Evolutionary conservation across 768 basidiomycete species (phyloP).

Genomic region (Suillus bovinus): DNA sequence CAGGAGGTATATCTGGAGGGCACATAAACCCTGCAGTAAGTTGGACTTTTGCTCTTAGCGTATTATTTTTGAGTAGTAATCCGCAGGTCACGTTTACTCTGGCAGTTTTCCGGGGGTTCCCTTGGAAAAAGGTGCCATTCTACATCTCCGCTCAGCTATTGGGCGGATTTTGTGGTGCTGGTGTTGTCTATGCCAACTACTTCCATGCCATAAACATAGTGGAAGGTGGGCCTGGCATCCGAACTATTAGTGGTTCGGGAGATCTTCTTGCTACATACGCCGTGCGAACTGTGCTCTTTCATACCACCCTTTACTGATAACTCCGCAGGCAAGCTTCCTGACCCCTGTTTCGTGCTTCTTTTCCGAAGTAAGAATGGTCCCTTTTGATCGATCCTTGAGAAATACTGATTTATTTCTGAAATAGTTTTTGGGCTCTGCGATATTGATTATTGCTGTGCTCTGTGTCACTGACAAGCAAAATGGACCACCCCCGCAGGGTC

Average conservation of each 20-base stretch:
- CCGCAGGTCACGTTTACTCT: conserved; percentile 66
- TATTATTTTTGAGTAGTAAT: conserved; percentile 7
- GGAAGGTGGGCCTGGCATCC: conserved; percentile 54
- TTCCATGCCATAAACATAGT: conserved; percentile 65
- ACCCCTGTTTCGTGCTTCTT: conserved; percentile 46
- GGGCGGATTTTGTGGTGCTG: conserved; percentile 59
- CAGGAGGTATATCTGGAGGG: conserved; percentile 67
- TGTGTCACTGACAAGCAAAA: conserved; percentile 56
- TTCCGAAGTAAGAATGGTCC: conserved; percentile 35
- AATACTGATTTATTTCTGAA: neutral
- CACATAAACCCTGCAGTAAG: conserved; percentile 74
- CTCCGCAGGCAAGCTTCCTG: conserved; percentile 41
- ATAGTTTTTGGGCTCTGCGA: conserved; percentile 55
- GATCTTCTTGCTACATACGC: conserved; percentile 61
- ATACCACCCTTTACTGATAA: conserved; percentile 13
- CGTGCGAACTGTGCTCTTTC: conserved; percentile 34
- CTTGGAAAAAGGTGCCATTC: conserved; percentile 77
- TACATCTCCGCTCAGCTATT: conserved; percentile 66
- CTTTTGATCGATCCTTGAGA: neutral
- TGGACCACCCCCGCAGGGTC: conserved; percentile 45
- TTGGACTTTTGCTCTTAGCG: conserved; percentile 1
- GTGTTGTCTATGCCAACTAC: conserved; percentile 62
- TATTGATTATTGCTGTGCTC: conserved; percentile 56
- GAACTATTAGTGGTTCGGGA: conserved; percentile 60
- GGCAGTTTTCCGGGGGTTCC: conserved; percentile 70